Evolutionary conservation across 768 basidiomycete genomes (phyloP).

Genomic region (Kwoniella bestiolae): DNA sequence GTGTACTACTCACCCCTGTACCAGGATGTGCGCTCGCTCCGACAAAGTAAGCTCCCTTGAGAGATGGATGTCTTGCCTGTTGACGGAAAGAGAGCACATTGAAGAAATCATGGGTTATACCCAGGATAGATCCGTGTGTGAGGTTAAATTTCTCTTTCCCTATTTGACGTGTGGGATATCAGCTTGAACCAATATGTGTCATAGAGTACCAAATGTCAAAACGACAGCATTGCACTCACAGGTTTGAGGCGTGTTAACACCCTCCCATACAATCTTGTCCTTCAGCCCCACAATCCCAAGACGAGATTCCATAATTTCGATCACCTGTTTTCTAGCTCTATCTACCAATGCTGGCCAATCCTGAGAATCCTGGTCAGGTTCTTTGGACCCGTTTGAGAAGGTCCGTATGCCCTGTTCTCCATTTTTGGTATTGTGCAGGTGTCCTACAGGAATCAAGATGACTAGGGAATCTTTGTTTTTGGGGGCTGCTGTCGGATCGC

Average conservation of each 20-base stretch:
- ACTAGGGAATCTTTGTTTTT: slow-evolving; percentile 59
- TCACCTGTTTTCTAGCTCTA: slow-evolving; percentile 53
- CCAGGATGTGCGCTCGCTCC: slow-evolving; percentile 61
- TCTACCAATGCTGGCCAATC: slow-evolving; percentile 56
- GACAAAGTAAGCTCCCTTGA: slow-evolving; percentile 59
- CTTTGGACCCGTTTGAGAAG: slow-evolving; percentile 20
- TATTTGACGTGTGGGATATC: too few relatives aligned
- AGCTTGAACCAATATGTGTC: too few relatives aligned
- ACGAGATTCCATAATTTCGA: slow-evolving; percentile 50
- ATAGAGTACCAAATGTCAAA: too few relatives aligned
- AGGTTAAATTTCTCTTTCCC: slow-evolving; percentile 60
- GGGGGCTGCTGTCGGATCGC: slow-evolving; percentile 59
- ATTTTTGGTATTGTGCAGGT: slow-evolving; percentile 38
- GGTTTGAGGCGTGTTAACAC: slow-evolving; percentile 58
- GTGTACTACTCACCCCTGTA: slow-evolving; percentile 57
- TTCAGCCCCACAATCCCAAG: slow-evolving; percentile 52
- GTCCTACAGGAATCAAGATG: slow-evolving; percentile 59
- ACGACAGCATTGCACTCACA: slow-evolving; percentile 51
- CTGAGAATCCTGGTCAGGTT: slow-evolving; percentile 41
- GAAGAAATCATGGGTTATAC: slow-evolving; percentile 59
- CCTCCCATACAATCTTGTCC: slow-evolving; percentile 58
- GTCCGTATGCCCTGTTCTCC: slow-evolving; percentile 22
- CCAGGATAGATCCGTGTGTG: slow-evolving; percentile 60
- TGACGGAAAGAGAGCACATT: slow-evolving; percentile 58
- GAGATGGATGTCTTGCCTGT: slow-evolving; percentile 52